A percentile compares a stretch with the other conserved stretches of the same genome.
phyloP scores from a whole-genome alignment of 169 alveolate species.

The Fabrea salina region DNA sequence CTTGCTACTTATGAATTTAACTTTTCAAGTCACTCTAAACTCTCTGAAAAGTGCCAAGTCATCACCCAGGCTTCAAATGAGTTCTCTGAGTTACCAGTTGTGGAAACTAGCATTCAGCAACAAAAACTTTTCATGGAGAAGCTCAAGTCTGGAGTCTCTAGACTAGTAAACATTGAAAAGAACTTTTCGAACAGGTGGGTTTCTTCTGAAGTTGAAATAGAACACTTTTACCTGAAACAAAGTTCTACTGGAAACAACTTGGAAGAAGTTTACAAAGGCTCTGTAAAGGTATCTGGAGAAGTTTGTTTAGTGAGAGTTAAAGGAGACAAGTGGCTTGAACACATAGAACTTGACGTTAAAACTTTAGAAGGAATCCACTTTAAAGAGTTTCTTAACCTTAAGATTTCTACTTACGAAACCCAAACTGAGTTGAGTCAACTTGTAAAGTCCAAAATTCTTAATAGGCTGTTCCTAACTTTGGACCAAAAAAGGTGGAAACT shows the following conservation, averaged over 20 bases:
- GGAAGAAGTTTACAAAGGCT: not conserved
- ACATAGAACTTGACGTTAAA: not conserved
- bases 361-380: not conserved
- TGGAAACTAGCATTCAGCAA: not conserved
- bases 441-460: not conserved
- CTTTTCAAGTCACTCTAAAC: not conserved
- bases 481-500: not conserved
- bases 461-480: not conserved
- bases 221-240: not conserved
- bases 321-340: slow-evolving; percentile 11
- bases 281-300: not conserved
- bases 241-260: not conserved
- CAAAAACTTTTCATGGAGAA: not conserved
- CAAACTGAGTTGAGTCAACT: not conserved
- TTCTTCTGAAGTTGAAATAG: not conserved
- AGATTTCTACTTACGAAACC: not conserved
- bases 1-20: slow-evolving; percentile 27
- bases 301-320: not conserved
- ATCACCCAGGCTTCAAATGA: not conserved
- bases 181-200: not conserved
- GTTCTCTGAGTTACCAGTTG: not conserved
- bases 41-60: not conserved
- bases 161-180: not conserved
- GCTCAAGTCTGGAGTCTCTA: not conserved
- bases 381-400: not conserved